A percentile compares a stretch with the other conserved stretches of the same genome.
Conservation (phyloP, 352 stramenopile genomes). For the Globisporangium splendens region DNA sequence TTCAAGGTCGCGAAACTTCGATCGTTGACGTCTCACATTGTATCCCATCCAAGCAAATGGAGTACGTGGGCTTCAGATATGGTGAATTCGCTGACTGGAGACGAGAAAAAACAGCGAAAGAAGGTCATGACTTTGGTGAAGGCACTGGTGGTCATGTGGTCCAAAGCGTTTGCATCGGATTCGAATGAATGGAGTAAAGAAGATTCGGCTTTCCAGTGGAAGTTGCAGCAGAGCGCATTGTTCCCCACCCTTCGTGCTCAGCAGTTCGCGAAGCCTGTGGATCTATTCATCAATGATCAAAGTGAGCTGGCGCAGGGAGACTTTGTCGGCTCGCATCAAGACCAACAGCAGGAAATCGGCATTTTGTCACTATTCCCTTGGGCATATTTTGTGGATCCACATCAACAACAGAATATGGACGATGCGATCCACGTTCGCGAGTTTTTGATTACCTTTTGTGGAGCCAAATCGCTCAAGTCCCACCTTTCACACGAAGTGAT, state of each 20-base stretch:
- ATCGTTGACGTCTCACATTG: conserved; percentile 21
- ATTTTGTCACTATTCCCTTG: conserved; percentile 57
- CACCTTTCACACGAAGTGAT: conserved; percentile 52
- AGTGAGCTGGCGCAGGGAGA: conserved; percentile 28
- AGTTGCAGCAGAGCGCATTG: conserved; percentile 25
- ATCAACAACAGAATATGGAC: conserved; percentile 1
- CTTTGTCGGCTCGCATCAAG: conserved; percentile 13
- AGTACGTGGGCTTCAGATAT: conserved; percentile 14
- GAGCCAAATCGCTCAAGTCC: conserved; percentile 45
- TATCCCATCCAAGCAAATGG: conserved; percentile 29
- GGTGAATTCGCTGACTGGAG: not conserved
- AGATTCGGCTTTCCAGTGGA: conserved; percentile 18
- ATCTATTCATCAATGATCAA: conserved; percentile 74
- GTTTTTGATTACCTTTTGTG: conserved; percentile 46
- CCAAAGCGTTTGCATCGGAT: conserved; percentile 13
- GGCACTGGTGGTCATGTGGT: conserved; percentile 11
- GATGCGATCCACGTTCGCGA: conserved; percentile 16
- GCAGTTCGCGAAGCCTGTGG: conserved; percentile 17
- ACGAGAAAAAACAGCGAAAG: conserved; percentile 8
- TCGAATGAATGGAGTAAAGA: conserved; percentile 5
- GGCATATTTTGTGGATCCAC: conserved; percentile 37
- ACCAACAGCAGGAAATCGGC: conserved; percentile 14
- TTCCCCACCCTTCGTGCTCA: conserved; percentile 23
- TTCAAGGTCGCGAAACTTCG: conserved; percentile 31
- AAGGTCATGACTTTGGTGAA: conserved; percentile 18